These are phyloP conservation scores for Neurospora sp. DNA, from an alignment of 495 filamentous ascomycete species.

Conservation along the genomic window DNA sequence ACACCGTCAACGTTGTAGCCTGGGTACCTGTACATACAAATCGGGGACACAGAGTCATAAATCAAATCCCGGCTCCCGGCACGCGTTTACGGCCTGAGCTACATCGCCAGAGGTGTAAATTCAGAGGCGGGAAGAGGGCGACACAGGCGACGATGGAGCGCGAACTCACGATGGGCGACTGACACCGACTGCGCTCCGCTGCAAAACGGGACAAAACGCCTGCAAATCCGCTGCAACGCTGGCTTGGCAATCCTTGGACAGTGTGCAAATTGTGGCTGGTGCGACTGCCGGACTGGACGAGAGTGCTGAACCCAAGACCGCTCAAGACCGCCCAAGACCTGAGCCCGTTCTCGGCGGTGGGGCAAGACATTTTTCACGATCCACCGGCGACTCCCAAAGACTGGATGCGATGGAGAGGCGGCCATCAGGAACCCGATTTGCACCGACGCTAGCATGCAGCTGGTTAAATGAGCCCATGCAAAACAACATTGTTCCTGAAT, in stretches of 20 bases:
- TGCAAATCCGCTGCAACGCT: background rate
- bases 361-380: background rate
- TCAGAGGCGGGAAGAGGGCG: constrained; percentile 13
- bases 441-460: background rate
- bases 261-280: constrained; percentile 12
- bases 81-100: background rate
- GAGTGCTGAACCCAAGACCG: background rate
- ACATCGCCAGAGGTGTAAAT: background rate
- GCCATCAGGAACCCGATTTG: background rate
- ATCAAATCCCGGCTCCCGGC: background rate
- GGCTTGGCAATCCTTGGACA: background rate
- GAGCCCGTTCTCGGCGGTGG: background rate
- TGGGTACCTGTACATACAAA: background rate
- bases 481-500: background rate
- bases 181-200: background rate
- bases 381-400: background rate
- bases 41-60: background rate
- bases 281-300: constrained; percentile 10
- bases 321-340: background rate
- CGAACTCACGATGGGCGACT: constrained; percentile 10
- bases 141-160: background rate
- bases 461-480: background rate
- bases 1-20: constrained; percentile 9
- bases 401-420: background rate
- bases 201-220: background rate